Conservation (phyloP, 306 rosid genomes). For the Acacia crassicarpa region DNA sequence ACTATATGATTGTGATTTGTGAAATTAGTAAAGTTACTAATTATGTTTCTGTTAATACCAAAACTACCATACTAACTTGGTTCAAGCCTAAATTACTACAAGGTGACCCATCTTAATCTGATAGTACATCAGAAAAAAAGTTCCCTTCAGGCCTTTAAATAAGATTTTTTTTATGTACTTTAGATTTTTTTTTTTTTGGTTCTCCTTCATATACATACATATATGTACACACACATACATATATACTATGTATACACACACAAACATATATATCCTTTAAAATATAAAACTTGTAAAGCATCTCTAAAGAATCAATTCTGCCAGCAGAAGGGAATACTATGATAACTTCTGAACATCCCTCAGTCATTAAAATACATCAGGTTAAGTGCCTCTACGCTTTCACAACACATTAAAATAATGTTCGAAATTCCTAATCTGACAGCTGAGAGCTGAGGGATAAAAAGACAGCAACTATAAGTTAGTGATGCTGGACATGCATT, state of each 20-base stretch:
- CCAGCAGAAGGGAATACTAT: neutral
- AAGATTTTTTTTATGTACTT: too few relatives aligned
- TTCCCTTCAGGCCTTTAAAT: too few relatives aligned
- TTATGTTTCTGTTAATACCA: neutral
- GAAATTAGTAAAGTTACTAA: neutral
- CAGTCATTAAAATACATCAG: neutral
- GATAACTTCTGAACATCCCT: neutral
- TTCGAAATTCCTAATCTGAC: neutral
- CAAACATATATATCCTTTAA: too few relatives aligned
- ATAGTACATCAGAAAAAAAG: too few relatives aligned
- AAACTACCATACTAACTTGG: neutral
- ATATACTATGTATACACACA: too few relatives aligned
- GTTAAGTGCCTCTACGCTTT: neutral
- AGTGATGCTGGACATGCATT: neutral
- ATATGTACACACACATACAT: too few relatives aligned
- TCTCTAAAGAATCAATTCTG: neutral
- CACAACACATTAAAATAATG: neutral
- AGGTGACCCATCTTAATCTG: too few relatives aligned
- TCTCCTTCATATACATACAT: too few relatives aligned
- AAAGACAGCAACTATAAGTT: neutral
- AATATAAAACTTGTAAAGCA: too few relatives aligned
- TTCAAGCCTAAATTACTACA: neutral
- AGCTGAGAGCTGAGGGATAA: neutral
- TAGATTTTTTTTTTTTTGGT: too few relatives aligned
- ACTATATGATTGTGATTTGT: neutral